Conservation (phyloP, 345 rosid species). For the Clausena lansium region DNA sequence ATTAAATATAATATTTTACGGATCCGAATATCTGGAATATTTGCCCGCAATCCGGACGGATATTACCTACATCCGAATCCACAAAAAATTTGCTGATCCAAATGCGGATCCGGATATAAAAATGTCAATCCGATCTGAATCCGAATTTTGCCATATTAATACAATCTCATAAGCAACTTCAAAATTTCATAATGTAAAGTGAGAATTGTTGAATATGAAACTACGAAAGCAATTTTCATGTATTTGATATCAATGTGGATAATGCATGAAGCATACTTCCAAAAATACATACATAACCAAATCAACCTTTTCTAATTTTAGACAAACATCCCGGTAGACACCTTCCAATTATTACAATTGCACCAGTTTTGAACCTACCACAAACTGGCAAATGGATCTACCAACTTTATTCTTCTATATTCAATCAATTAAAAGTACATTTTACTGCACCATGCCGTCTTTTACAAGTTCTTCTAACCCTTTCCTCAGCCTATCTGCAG, state of each 20-base stretch:
- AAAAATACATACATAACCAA: neutral
- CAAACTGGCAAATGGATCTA: conserved; percentile 8
- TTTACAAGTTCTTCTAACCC: conserved; percentile 72
- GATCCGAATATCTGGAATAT: too few species aligned
- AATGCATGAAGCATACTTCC: conserved; percentile 2
- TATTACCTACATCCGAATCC: too few species aligned
- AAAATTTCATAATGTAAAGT: neutral
- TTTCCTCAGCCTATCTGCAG: conserved; percentile 62
- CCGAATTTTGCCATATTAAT: too few species aligned
- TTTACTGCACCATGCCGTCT: conserved; percentile 46
- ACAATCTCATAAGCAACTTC: neutral
- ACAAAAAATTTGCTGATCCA: too few species aligned
- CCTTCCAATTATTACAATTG: conserved; percentile 9
- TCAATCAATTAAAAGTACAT: neutral
- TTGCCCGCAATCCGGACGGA: too few species aligned
- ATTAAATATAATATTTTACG: too few species aligned
- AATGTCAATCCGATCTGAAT: too few species aligned
- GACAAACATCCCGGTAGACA: neutral
- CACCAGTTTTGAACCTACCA: conserved; percentile 11
- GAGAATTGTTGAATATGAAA: neutral
- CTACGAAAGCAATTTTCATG: conserved; percentile 9
- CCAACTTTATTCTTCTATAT: neutral
- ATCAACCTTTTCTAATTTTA: neutral
- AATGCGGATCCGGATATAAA: too few species aligned
- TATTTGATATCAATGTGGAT: conserved; percentile 1